Evolutionary conservation across 129 eudicot species (phyloP), one percentile per base, ranked within the genome.

Genomic region (Tagetes patula): DNA sequence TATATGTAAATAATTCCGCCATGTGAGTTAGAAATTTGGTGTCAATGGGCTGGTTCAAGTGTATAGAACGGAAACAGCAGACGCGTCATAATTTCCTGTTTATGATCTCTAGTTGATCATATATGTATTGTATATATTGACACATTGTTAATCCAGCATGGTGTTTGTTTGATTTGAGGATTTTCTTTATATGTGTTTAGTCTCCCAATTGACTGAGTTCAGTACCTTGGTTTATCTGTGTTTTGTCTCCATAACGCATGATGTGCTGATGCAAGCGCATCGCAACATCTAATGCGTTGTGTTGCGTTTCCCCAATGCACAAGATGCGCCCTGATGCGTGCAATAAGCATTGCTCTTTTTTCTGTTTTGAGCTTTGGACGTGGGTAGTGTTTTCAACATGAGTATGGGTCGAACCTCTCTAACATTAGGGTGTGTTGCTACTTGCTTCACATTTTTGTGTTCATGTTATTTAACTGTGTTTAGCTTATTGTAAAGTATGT

Each of bases 51-150:
- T 75, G 84, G 77, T 83, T 86, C 79, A 54, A 86, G 84, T 86
- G 91, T 86, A 86, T 81, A 83, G 82, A 82, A 31, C 50, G 67
- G 67, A 67, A 66, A 62, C 70, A 74, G 75, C 82, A 77, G 84
- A 77, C 65, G 80, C 79, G 13, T 74, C 49, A 75, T 70, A 39
- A 66, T 49, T 40, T 77, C 81, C 9, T 10, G 59, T 41, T 78
- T 46, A 72, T 42, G 38, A 39, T 60, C 66, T 31, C 39, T 78
- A 3, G 66, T 62, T 42, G 72, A 64, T 63, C 61, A 40, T 78
- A 6, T 78, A 71, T 71, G 72, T 64, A 77, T 60, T 71, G 72
- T 64, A 77, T 60, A 45, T 56, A 67, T 76, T n/a, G 50, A 39
- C 42, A 75, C 45, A 66, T 32, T 75, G 70, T 75, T 64, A 20